Base-by-base conservation (phyloP, 495 filamentous ascomycete species). In the Annulohypoxylon moriforme region DNA sequence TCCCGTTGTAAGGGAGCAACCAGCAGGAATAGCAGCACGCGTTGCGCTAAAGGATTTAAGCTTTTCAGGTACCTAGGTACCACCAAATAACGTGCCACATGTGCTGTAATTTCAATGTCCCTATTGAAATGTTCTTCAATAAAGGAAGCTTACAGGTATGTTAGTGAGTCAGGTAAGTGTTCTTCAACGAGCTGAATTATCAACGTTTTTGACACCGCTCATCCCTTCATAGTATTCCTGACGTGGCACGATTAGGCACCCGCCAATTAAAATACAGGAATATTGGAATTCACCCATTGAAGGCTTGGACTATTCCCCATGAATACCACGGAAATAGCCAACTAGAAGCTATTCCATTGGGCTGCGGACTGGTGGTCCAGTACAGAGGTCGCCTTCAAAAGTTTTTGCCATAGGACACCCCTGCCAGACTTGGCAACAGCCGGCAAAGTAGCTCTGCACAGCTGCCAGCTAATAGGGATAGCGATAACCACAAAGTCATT, bases 1-100 rank as follows among this genome's bases (percentile, higher is more conserved):
- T 31, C 8, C 33, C 49, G 70, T 73, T 73, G 70, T 72, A 73
- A 65, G 70, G 70, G 70, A 73, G 68, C 68, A 71, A 71, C 68
- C 53, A 24, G 16, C 52, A 7, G 10, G 29, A 13, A 14, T 25
- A 27, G 25, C 3, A 1, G 31, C 25, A 27, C 53, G 46, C 29
- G 49, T 33, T 53, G 33, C 46, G 55, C 67, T 70, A 64, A 49
- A 4, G 20, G 16, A 56, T 56, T 64, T 29, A 47, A 24, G 40
- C 44, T 31, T 22, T 16, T 13, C 33, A 61, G 33, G 55, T 36
- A 44, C 40, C 20, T 50, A 50, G 22, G 22, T 25, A 50, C 22
- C n/a, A 16, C 40, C 20, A 20, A 44, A 18, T n/a, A 40, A 36
- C 33, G 40, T 44, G 16, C 20, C 16, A 13, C 16, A 18, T 4